Percentiles rank a stretch among this genome's conserved stretches.
Evolutionary conservation across 108 stramenopile species (phyloP).

Genomic region (Skeletonema grethae): DNA sequence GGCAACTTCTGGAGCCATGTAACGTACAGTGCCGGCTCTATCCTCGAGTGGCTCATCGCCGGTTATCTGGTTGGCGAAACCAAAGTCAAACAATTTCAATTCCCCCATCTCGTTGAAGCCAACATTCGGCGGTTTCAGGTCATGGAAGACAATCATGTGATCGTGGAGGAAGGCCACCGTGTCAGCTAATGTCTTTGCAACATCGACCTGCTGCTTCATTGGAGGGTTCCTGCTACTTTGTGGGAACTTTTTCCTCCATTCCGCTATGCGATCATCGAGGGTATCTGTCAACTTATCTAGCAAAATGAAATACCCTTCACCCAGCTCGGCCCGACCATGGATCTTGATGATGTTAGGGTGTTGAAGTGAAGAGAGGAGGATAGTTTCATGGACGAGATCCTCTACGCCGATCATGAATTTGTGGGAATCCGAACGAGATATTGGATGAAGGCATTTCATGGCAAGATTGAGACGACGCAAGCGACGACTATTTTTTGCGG

Average conservation of each 20-base stretch:
- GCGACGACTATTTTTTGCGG: background rate
- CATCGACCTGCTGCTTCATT: slow-evolving; percentile 11
- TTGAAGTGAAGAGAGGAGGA: slow-evolving; percentile 28
- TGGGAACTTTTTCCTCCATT: background rate
- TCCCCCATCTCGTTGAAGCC: slow-evolving; percentile 57
- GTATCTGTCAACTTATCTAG: slow-evolving; percentile 4
- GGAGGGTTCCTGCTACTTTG: background rate
- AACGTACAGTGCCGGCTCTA: slow-evolving; percentile 35
- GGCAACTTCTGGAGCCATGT: slow-evolving; percentile 51
- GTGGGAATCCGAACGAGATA: slow-evolving; percentile 20
- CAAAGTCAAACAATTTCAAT: slow-evolving; percentile 85
- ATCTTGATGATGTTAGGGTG: slow-evolving; percentile 46
- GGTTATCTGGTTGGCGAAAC: slow-evolving; percentile 40
- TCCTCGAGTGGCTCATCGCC: slow-evolving; percentile 20
- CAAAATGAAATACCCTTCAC: slow-evolving; percentile 8
- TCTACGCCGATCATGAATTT: slow-evolving; percentile 43
- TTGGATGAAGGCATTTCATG: slow-evolving; percentile 38
- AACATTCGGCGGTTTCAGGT: slow-evolving; percentile 77
- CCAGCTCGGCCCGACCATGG: slow-evolving; percentile 18
- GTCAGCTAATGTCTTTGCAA: background rate
- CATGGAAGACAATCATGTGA: slow-evolving; percentile 65
- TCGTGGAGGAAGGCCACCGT: slow-evolving; percentile 7
- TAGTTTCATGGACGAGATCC: slow-evolving; percentile 39
- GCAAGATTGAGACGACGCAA: slow-evolving; percentile 10
- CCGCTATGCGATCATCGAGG: background rate